A percentile compares a stretch with the other conserved stretches of the same genome.
phyloP scores from a whole-genome alignment of 2,329 filamentous ascomycete species.

The Plenodomus lindquistii region DNA sequence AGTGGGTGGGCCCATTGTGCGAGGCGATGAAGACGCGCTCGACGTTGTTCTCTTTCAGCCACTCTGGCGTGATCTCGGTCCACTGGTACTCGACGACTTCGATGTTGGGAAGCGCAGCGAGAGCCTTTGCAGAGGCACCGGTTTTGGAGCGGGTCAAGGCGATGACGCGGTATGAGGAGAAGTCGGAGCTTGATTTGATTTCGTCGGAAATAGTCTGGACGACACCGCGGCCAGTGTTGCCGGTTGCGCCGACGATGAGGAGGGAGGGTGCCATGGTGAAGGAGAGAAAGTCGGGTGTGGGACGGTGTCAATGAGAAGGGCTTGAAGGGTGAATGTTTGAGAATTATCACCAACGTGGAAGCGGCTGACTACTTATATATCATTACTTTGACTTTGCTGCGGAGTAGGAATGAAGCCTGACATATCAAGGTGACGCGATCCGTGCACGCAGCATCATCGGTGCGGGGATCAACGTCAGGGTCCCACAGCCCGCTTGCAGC shows the following conservation, averaged over 20 bases:
- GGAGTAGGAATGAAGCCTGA: too few species aligned
- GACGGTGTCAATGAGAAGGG: too few species aligned
- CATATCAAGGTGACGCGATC: too few species aligned
- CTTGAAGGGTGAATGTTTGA: too few species aligned
- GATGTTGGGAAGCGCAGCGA: constrained; percentile 16
- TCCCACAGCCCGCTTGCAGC: too few species aligned
- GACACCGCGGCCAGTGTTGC: constrained; percentile 16
- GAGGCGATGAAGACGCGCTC: constrained; percentile 18
- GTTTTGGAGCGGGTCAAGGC: constrained; percentile 16
- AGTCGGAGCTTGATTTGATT: constrained; percentile 5
- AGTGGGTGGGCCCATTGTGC: constrained; percentile 22
- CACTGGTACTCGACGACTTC: constrained; percentile 14
- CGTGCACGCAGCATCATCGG: too few species aligned
- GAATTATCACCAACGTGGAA: too few species aligned
- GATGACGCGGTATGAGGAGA: constrained; percentile 16
- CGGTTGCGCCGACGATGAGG: constrained; percentile 20
- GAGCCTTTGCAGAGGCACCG: constrained; percentile 7
- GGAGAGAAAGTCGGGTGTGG: too few species aligned
- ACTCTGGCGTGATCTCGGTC: constrained; percentile 15
- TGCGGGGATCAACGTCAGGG: too few species aligned
- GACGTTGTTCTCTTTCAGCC: constrained; percentile 13
- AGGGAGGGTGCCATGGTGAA: constrained; percentile 9
- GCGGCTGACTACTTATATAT: too few species aligned
- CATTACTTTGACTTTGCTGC: too few species aligned
- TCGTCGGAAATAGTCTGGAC: constrained; percentile 15